These are phyloP conservation scores for Calophaca sinica DNA, from an alignment of 306 rosid genomes.

Conservation along the genomic window DNA sequence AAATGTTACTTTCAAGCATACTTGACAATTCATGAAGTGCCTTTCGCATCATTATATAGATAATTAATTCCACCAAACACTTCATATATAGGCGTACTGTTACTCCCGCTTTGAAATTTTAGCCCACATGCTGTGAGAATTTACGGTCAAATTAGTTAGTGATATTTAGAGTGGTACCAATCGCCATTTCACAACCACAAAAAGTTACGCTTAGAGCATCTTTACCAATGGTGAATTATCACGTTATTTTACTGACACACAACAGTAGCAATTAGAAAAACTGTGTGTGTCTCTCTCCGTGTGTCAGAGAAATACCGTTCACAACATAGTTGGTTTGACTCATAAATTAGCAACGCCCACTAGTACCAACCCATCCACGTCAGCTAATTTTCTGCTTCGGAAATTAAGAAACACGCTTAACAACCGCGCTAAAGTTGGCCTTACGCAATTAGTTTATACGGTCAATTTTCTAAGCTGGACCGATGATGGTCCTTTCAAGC, in stretches of 20 bases:
- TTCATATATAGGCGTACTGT: constrained; percentile 14
- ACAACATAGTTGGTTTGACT: too few relatives aligned
- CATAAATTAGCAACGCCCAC: too few relatives aligned
- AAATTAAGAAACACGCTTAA: too few relatives aligned
- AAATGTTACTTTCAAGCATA: constrained; percentile 55
- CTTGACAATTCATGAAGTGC: constrained; percentile 54
- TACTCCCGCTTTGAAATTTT: constrained; percentile 43
- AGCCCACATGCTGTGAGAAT: constrained; percentile 41
- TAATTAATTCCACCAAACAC: constrained; percentile 46
- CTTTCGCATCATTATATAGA: constrained; percentile 60
- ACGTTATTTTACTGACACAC: too few relatives aligned
- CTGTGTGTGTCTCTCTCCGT: too few relatives aligned
- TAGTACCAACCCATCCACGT: too few relatives aligned
- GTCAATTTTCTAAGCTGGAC: constrained; percentile 38
- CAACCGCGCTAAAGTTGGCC: too few relatives aligned
- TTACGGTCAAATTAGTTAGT: constrained; percentile 44
- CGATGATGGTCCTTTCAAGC: constrained; percentile 19
- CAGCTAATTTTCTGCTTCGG: too few relatives aligned
- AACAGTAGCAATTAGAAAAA: too few relatives aligned
- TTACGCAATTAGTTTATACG: neutral
- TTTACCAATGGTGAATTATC: too few relatives aligned
- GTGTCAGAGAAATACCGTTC: too few relatives aligned
- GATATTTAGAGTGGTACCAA: constrained; percentile 48
- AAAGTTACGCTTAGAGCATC: neutral
- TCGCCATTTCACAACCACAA: constrained; percentile 38